phyloP scores from a whole-genome alignment of 2,329 filamentous ascomycete species.

The Venturia aucupariae region DNA sequence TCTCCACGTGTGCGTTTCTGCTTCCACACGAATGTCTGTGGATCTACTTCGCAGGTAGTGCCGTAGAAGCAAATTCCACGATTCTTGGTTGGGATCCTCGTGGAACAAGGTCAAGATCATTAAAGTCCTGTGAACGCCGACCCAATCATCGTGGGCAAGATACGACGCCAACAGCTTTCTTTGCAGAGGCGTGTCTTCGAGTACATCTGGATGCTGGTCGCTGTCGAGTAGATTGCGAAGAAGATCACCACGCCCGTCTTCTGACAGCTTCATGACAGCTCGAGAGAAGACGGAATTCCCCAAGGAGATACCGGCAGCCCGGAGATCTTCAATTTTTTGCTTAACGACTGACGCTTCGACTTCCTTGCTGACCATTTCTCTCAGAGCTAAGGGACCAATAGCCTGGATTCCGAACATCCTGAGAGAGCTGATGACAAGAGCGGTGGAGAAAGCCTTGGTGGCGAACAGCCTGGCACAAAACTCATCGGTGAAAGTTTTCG shows the following conservation, averaged over 20 bases:
- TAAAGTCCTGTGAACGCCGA: conserved; percentile 46
- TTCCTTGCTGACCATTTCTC: conserved; percentile 65
- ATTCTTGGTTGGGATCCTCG: conserved; percentile 27
- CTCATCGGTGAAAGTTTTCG: conserved; percentile 49
- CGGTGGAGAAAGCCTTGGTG: conserved; percentile 61
- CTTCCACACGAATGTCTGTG: neutral
- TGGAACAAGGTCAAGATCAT: conserved; percentile 41
- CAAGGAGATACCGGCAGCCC: conserved; percentile 53
- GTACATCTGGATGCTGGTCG: conserved; percentile 56
- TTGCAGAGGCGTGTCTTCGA: conserved; percentile 48
- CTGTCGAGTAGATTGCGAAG: conserved; percentile 45
- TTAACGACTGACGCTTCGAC: conserved; percentile 46
- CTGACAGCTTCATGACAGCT: conserved; percentile 55
- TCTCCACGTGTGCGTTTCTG: conserved; percentile 13
- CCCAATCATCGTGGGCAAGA: conserved; percentile 41
- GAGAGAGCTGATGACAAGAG: conserved; percentile 62
- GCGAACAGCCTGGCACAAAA: conserved; percentile 78
- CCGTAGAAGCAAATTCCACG: conserved; percentile 41
- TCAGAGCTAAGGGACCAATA: conserved; percentile 68
- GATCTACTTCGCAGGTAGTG: conserved; percentile 24
- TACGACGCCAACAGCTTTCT: conserved; percentile 45
- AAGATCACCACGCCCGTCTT: conserved; percentile 43
- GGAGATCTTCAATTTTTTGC: conserved; percentile 51
- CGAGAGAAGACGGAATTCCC: conserved; percentile 55
- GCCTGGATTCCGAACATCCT: conserved; percentile 59